These are phyloP conservation scores for Cryptococcus sp. DNA, from an alignment of 1,284 basidiomycete species.

Conservation along the genomic window DNA sequence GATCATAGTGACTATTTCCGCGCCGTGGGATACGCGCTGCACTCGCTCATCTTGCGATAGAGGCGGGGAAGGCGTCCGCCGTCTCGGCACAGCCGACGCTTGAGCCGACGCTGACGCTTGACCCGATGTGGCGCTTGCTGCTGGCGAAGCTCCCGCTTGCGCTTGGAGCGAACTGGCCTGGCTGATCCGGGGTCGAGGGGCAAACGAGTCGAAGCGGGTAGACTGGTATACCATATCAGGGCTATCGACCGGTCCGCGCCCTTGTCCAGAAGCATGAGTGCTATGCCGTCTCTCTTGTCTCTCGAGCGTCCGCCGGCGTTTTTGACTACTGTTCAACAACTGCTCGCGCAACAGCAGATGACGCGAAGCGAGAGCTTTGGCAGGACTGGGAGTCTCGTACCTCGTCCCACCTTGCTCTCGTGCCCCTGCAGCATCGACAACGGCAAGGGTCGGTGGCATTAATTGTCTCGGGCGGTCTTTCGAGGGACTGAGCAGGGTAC, in stretches of 20 bases:
- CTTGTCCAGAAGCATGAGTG: neutral
- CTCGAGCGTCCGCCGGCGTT: constrained; percentile 15
- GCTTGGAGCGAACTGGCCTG: too few species aligned
- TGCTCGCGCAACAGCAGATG: constrained; percentile 18
- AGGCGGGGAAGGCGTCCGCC: neutral
- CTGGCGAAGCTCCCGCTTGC: neutral
- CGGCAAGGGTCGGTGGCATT: neutral
- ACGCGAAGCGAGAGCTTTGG: neutral
- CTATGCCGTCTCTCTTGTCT: constrained; percentile 5
- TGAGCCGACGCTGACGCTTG: neutral
- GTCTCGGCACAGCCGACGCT: neutral
- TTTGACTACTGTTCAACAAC: constrained; percentile 12
- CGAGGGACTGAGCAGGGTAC: constrained; percentile 10
- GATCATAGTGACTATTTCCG: too few species aligned
- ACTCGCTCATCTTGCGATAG: neutral
- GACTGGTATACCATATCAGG: neutral
- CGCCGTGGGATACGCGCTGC: too few species aligned
- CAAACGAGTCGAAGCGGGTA: neutral
- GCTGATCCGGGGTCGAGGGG: neutral
- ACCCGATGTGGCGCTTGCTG: neutral
- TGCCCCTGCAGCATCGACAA: neutral
- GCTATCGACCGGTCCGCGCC: neutral
- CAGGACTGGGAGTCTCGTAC: neutral
- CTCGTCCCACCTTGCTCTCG: neutral
- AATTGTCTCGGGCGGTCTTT: constrained; percentile 1